Evolutionary conservation across 2,329 filamentous ascomycete species (phyloP).

Genomic region (Penicillium sp.): DNA sequence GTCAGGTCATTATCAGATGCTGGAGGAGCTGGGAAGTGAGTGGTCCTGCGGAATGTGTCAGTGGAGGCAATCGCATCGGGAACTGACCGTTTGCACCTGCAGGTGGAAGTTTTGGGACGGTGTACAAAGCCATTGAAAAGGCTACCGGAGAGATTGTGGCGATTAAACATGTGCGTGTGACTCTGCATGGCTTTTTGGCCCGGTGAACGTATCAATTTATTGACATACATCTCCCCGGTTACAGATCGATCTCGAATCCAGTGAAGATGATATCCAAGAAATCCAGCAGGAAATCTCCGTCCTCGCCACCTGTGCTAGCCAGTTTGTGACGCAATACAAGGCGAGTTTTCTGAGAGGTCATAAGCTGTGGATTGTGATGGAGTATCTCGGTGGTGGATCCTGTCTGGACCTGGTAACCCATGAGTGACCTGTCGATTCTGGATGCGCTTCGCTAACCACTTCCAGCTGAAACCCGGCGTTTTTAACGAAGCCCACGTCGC

Average conservation of each 20-base stretch:
- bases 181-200: too few relatives aligned
- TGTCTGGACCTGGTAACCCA: constrained; percentile 72
- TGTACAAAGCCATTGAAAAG: constrained; percentile 93
- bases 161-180: constrained; percentile 91
- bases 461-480: constrained; percentile 74
- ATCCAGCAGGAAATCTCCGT: constrained; percentile 96
- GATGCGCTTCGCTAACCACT: constrained; percentile 14
- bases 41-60: constrained; percentile 27
- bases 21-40: constrained; percentile 92
- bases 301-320: constrained; percentile 85
- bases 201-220: too few relatives aligned
- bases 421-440: neutral
- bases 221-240: constrained; percentile 8
- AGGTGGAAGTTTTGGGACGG: constrained; percentile 92
- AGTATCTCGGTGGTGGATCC: constrained; percentile 88
- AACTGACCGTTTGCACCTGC: constrained; percentile 15
- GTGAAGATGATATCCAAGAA: constrained; percentile 95
- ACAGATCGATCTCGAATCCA: constrained; percentile 96
- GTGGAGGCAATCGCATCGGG: too few relatives aligned
- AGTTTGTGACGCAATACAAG: constrained; percentile 91
- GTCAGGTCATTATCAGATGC: constrained; percentile 81
- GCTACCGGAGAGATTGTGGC: constrained; percentile 85
- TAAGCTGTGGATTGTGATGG: constrained; percentile 99
- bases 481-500: constrained; percentile 87
- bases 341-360: constrained; percentile 90